phyloP scores from a whole-genome alignment of 2,329 filamentous ascomycete species.

The Xylaria sp. region DNA sequence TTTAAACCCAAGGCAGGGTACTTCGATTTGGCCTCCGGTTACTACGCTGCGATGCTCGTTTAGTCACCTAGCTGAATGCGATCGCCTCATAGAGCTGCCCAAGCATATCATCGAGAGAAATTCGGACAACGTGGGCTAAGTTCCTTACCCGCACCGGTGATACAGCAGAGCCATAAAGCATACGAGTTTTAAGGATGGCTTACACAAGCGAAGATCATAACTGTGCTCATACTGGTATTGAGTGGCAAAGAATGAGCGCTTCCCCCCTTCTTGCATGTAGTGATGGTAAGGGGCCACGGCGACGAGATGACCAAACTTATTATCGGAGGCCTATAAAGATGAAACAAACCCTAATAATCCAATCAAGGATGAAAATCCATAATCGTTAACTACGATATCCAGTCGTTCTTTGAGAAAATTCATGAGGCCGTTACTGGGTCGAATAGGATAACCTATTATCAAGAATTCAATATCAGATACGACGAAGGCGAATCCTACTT shows the following conservation, averaged over 20 bases:
- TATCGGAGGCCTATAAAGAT: neutral
- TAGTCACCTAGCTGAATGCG: no score
- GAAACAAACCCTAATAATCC: neutral
- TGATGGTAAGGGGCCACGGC: neutral
- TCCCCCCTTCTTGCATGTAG: no score
- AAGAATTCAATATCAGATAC: neutral
- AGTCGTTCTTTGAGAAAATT: neutral
- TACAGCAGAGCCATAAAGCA: neutral
- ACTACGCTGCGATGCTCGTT: neutral
- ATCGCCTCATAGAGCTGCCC: neutral
- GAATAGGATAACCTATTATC: neutral
- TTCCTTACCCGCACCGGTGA: neutral
- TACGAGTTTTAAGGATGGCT: no score
- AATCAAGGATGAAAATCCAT: neutral
- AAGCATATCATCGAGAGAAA: neutral
- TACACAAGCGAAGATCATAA: no score
- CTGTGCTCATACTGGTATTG: neutral
- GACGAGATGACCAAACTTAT: neutral
- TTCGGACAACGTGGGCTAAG: neutral
- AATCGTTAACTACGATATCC: neutral
- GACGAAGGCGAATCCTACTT: neutral
- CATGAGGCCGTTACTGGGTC: neutral
- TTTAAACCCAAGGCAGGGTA: no score
- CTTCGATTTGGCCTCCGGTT: neutral
- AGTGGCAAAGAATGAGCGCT: neutral